Evolutionary conservation across 192 early-diverging fungal genomes (phyloP).

Genomic region (Anaeromyces robustus): DNA sequence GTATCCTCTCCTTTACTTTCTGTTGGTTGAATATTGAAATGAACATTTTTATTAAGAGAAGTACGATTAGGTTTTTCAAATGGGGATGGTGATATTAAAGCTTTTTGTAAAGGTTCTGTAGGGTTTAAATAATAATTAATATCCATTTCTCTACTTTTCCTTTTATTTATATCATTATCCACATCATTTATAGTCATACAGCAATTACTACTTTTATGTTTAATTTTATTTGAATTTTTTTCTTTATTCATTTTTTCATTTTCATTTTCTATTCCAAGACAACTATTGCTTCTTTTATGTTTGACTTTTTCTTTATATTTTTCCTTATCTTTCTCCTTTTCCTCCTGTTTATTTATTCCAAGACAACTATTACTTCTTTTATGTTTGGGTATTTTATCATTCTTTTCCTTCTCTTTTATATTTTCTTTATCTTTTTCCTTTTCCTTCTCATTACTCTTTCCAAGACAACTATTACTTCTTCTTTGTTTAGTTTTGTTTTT

Average conservation of each 20-base stretch:
- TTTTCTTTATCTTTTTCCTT: too few species aligned
- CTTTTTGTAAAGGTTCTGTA: background rate
- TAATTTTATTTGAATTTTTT: background rate
- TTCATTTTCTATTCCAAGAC: background rate
- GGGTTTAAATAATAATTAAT: background rate
- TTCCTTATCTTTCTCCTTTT: too few species aligned
- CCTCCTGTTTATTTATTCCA: too few species aligned
- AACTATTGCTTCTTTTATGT: background rate
- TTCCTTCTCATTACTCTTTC: too few species aligned
- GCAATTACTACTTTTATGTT: background rate
- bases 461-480: too few species aligned
- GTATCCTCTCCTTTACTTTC: background rate
- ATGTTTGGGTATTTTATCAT: too few species aligned
- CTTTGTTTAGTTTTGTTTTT: too few species aligned
- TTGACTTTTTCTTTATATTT: background rate
- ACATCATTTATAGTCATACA: too few species aligned
- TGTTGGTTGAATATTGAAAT: background rate
- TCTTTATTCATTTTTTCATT: background rate
- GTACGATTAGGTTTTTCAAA: background rate
- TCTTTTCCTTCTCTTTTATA: too few species aligned
- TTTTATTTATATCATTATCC: background rate
- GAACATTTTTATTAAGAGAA: background rate
- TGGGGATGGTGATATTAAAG: too few species aligned
- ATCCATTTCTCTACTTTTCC: background rate
- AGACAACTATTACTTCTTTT: too few species aligned